A percentile compares a stretch with the other conserved stretches of the same genome.
Conservation (phyloP, 140 eudicot species). For the Eryngium alpinum region DNA sequence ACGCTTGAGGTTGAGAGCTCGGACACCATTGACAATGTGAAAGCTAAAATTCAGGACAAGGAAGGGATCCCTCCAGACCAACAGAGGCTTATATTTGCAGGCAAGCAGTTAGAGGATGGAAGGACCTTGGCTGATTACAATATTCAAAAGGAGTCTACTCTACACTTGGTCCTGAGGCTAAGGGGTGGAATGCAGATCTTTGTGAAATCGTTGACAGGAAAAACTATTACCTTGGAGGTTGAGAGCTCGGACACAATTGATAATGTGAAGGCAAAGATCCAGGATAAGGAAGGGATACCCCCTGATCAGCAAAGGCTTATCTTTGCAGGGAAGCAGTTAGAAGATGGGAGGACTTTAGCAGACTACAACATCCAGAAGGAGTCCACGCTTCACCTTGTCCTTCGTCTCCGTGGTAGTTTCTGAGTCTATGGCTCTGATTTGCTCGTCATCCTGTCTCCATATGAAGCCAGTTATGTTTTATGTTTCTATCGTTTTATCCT, state of each 20-base stretch:
- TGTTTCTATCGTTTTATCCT: neutral
- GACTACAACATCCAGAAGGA: conserved; percentile 1
- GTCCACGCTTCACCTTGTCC: conserved; percentile 8
- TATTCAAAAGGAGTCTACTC: neutral
- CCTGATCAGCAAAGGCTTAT: conserved; percentile 10
- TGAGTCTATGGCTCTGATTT: neutral
- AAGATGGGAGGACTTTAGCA: neutral
- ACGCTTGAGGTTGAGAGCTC: conserved; percentile 5
- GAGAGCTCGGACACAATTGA: conserved; percentile 4
- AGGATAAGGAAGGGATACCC: conserved; percentile 8
- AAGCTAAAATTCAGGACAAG: neutral
- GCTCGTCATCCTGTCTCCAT: neutral
- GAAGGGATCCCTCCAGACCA: conserved; percentile 1
- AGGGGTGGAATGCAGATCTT: conserved; percentile 3
- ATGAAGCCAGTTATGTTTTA: neutral
- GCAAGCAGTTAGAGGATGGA: neutral
- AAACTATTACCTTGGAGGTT: neutral
- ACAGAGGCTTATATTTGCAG: conserved; percentile 2
- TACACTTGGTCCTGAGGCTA: neutral
- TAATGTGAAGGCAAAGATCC: conserved; percentile 8
- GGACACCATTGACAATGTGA: neutral
- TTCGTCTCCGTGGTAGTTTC: conserved; percentile 2
- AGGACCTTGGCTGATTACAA: neutral
- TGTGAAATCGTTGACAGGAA: neutral
- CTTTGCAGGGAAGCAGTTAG: conserved; percentile 10